A percentile compares a stretch with the other conserved stretches of the same genome.
Conservation (phyloP, 2,329 filamentous ascomycete species). For the Chrysosphaeria jannelii region DNA sequence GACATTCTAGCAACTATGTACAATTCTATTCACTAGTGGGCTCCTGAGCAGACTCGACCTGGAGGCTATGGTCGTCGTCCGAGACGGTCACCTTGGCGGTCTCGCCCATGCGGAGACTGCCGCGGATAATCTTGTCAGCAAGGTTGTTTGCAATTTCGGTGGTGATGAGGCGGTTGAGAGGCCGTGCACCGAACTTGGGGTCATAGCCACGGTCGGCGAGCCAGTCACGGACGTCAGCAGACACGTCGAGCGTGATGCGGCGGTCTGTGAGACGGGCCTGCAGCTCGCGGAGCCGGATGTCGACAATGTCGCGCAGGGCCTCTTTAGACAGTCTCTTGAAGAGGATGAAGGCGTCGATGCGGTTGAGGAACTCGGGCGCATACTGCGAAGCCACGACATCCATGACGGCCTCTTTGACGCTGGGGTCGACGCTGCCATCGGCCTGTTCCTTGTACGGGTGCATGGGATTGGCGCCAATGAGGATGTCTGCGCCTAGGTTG, state of each 20-base stretch:
- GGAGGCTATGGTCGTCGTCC: constrained; percentile 25
- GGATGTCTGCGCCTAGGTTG: constrained; percentile 75
- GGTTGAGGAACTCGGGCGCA: constrained; percentile 84
- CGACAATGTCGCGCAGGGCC: constrained; percentile 72
- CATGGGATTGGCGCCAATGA: constrained; percentile 42
- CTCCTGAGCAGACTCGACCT: constrained; percentile 15
- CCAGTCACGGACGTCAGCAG: constrained; percentile 50
- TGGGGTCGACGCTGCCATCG: constrained; percentile 38
- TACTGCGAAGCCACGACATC: constrained; percentile 49
- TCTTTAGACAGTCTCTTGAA: constrained; percentile 60
- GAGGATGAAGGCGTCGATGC: constrained; percentile 88
- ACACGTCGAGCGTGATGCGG: constrained; percentile 46
- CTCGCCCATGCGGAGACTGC: constrained; percentile 48
- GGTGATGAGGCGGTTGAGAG: constrained; percentile 68
- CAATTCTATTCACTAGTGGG: neutral
- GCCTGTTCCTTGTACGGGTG: constrained; percentile 30
- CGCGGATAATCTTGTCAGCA: constrained; percentile 76
- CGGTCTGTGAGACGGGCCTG: constrained; percentile 60
- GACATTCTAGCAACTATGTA: neutral
- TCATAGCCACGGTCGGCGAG: constrained; percentile 75
- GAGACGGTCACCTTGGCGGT: constrained; percentile 39
- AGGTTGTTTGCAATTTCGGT: constrained; percentile 71
- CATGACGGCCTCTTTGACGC: constrained; percentile 57
- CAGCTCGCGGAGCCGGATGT: constrained; percentile 66
- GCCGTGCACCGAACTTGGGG: constrained; percentile 67